A percentile compares a stretch with the other conserved stretches of the same genome.
These are phyloP conservation scores for Hyphopichia wangnamkhiaoensis DNA, from an alignment of 1,139 yeast genomes.

Conservation along the genomic window DNA sequence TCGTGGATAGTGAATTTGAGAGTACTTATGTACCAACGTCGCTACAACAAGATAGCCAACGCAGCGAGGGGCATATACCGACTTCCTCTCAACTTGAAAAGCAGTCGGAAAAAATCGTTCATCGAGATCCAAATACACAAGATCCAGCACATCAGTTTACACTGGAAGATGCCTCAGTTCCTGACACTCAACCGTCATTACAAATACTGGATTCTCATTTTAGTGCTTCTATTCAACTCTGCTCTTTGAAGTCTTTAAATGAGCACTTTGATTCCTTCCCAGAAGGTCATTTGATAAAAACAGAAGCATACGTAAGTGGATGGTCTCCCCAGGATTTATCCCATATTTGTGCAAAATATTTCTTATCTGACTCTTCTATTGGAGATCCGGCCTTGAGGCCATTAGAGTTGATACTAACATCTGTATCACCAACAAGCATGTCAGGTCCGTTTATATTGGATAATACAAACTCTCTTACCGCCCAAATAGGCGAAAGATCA, in stretches of 20 bases:
- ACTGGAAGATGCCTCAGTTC: no score
- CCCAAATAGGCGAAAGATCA: constrained; percentile 18
- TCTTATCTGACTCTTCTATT: neutral
- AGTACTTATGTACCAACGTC: neutral
- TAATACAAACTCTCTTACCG: constrained; percentile 16
- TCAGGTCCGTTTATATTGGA: constrained; percentile 10
- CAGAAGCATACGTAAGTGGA: constrained; percentile 20
- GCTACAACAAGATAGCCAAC: no score
- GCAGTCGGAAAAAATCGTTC: no score
- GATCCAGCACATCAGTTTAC: no score
- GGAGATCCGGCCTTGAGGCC: constrained; percentile 26
- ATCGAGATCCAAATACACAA: no score
- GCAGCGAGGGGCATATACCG: no score
- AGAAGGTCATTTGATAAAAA: constrained; percentile 1
- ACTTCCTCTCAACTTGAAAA: no score
- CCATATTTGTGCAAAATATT: constrained; percentile 26
- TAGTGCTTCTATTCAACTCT: neutral
- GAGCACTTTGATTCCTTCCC: neutral
- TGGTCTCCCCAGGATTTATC: constrained; percentile 24
- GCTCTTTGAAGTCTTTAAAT: neutral
- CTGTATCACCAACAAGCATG: constrained; percentile 6
- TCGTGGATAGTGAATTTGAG: neutral
- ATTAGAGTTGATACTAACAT: constrained; percentile 24
- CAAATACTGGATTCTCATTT: neutral
- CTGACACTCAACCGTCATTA: no score